Conservation (phyloP, 495 filamentous ascomycete species). For the Eremomyces bilateralis region DNA sequence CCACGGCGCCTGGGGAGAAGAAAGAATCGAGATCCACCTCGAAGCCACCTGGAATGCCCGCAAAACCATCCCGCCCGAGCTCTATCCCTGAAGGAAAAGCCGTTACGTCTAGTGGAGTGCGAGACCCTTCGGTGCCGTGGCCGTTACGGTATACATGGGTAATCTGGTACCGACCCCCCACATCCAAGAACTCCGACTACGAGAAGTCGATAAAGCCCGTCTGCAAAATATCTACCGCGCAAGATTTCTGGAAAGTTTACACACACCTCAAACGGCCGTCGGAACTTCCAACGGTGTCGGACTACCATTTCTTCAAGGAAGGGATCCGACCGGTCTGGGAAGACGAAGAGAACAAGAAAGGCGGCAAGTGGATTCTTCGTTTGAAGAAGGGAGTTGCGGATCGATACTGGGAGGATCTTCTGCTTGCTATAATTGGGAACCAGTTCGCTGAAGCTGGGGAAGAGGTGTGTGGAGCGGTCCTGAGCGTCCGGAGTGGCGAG, state of each 20-base stretch:
- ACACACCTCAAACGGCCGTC: conserved; percentile 79
- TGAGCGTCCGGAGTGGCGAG: conserved; percentile 87
- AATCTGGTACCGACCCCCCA: conserved; percentile 89
- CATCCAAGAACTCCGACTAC: conserved; percentile 92
- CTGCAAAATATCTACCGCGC: conserved; percentile 56
- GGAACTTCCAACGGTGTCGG: conserved; percentile 70
- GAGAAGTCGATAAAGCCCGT: conserved; percentile 86
- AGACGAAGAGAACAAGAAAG: conserved; percentile 86
- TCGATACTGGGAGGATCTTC: conserved; percentile 92
- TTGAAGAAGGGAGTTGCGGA: conserved; percentile 93
- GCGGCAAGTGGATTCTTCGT: conserved; percentile 91
- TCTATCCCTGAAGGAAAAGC: conserved; percentile 7
- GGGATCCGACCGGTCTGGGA: conserved; percentile 97
- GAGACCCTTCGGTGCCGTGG: conserved; percentile 9
- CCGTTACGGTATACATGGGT: conserved; percentile 73
- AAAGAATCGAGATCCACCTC: conserved; percentile 21
- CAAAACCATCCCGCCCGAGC: not conserved
- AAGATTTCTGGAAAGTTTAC: conserved; percentile 89
- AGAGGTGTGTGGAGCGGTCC: conserved; percentile 81
- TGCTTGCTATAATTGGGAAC: conserved; percentile 79
- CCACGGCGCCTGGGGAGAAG: conserved; percentile 38
- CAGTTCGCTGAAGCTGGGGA: conserved; percentile 88
- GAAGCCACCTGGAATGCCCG: not conserved
- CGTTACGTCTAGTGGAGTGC: conserved; percentile 5
- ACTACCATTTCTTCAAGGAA: conserved; percentile 96